A percentile compares a stretch with the other conserved stretches of the same genome.
phyloP scores from a whole-genome alignment of 805 yeast genomes.

The Pichia scutulata region DNA sequence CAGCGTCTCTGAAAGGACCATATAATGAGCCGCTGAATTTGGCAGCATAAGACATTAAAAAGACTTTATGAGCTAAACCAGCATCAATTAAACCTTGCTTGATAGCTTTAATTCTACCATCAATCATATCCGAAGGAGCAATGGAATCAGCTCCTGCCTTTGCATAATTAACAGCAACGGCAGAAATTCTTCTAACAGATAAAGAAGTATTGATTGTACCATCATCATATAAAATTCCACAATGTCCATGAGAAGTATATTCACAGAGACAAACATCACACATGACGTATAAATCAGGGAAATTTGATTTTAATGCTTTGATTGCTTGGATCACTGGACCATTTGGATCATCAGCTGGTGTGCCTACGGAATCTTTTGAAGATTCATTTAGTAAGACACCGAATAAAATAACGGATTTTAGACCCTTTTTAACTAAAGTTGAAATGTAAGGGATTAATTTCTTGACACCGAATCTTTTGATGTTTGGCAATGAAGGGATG shows the following conservation, averaged over 20 bases:
- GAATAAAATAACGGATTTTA: slow-evolving; percentile 78
- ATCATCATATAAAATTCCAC: slow-evolving; percentile 84
- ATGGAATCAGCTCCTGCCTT: slow-evolving; percentile 92
- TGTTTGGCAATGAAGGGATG: slow-evolving; percentile 79
- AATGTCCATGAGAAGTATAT: slow-evolving; percentile 96
- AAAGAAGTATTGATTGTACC: slow-evolving; percentile 72
- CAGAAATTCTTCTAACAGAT: slow-evolving; percentile 78
- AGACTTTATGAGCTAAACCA: slow-evolving; percentile 76
- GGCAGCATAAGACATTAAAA: slow-evolving; percentile 91
- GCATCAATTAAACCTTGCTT: slow-evolving; percentile 76
- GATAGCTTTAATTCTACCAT: slow-evolving; percentile 86
- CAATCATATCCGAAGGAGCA: slow-evolving; percentile 97
- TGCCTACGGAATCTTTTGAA: slow-evolving; percentile 71
- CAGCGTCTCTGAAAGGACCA: slow-evolving; percentile 98
- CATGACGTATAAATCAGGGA: slow-evolving; percentile 80
- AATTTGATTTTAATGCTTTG: slow-evolving; percentile 50
- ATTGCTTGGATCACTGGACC: slow-evolving; percentile 89
- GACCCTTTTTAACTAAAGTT: slow-evolving; percentile 68
- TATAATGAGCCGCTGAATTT: slow-evolving; percentile 86
- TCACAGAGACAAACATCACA: slow-evolving; percentile 97
- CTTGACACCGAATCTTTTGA: slow-evolving; percentile 79
- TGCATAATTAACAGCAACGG: slow-evolving; percentile 93
- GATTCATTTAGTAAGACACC: slow-evolving; percentile 81
- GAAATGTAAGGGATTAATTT: slow-evolving; percentile 65
- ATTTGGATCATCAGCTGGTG: slow-evolving; percentile 91